Base-by-base conservation (phyloP, 176 grass and related monocot species). In the Phragmites australis region DNA sequence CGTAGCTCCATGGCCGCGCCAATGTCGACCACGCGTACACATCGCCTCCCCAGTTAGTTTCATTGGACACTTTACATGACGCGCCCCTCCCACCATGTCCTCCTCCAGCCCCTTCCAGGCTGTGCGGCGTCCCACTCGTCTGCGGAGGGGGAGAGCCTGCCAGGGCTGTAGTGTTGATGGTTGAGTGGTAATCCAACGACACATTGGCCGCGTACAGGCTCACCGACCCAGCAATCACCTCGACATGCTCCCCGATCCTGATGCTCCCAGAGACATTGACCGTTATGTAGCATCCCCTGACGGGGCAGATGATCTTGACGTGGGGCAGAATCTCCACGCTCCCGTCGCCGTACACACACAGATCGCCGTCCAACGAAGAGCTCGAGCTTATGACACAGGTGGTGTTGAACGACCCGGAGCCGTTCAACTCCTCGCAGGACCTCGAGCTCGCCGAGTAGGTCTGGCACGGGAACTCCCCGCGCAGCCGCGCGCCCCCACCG, bases 21-120 rank as follows among this genome's bases (percentile, higher is more conserved):
- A 99, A 27, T 6, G 78, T 93, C 0, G 92, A 90, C 96, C 96
- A 99, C 1, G 86, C 90, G 21, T 99, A 99, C 39, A 99, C 92
- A 68, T 98, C 96, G 0, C 96, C 96, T 41, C 96, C 96, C 96
- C 96, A 99, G 83, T 95, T 94, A 4, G 92, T 99, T 46, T 92
- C 88, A 42, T 93, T 95, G 19, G 78, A 87, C 41, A 74, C 82
- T 50, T 89, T 78, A 30, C 96, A 99, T 5, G 92, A 94, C 0
- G 96, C 96, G 4, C 96, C 96, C 8, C 96, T 82, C 3, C 96
- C 96, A 16, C 96, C 96, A 25, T 98, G 96, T 0, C 96, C 96
- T 2, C 96, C 96, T 9, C 96, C 96, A 46, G 96, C 88, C 4
- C 77, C 91, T 46, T 94, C 92, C 17, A 87, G 81, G 43, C 90